phyloP scores from a whole-genome alignment of 2,329 filamentous ascomycete genomes.

The Cladosporium austrohemisphaericum region DNA sequence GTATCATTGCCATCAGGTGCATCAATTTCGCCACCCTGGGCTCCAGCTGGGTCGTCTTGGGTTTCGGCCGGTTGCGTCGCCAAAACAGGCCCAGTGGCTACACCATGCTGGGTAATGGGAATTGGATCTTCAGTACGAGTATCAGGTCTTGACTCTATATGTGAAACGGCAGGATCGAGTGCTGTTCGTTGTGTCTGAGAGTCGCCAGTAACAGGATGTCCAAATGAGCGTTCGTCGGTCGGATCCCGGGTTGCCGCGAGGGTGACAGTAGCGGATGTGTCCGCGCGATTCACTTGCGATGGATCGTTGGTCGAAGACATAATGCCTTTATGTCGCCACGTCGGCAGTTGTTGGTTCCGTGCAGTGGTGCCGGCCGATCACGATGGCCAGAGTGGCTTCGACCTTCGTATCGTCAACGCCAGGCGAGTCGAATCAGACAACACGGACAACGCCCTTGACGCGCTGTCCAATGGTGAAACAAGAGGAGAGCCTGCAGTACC shows the following conservation, averaged over 20 bases:
- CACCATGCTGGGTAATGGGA: too few relatives aligned
- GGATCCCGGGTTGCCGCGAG: too few relatives aligned
- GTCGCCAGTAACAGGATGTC: too few relatives aligned
- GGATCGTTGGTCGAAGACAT: constrained; percentile 5
- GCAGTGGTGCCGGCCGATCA: constrained; percentile 10
- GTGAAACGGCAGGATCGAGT: too few relatives aligned
- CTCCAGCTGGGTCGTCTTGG: neutral
- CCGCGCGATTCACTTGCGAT: too few relatives aligned
- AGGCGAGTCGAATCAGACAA: neutral
- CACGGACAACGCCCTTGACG: constrained; percentile 1
- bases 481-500: neutral
- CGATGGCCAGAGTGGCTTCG: constrained; percentile 9
- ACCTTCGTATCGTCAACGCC: neutral
- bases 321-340: neutral
- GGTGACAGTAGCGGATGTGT: too few relatives aligned
- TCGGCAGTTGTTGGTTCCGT: neutral
- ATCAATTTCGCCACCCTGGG: neutral
- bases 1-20: neutral
- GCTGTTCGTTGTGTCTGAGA: too few relatives aligned
- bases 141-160: too few relatives aligned
- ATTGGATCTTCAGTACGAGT: too few relatives aligned
- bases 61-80: too few relatives aligned
- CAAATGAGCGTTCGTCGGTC: too few relatives aligned
- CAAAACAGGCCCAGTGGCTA: too few relatives aligned
- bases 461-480: constrained; percentile 3